Evolutionary conservation across 495 filamentous ascomycete species (phyloP).

Genomic region (Clohesyomyces aquaticus): DNA sequence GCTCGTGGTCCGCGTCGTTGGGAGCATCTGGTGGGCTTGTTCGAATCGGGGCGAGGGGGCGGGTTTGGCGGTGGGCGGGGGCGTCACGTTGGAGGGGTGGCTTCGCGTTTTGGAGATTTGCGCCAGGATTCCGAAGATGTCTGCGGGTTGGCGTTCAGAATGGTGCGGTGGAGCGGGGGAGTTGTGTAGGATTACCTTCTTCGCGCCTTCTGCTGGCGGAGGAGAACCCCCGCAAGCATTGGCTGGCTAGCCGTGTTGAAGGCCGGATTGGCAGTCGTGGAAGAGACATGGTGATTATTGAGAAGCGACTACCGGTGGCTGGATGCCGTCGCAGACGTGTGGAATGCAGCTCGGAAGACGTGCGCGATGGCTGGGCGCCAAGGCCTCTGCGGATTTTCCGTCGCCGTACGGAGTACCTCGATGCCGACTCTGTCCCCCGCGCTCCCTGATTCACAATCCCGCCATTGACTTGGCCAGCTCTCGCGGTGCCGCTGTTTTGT

Average conservation of each 20-base stretch:
- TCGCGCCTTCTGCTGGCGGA: neutral
- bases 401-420: no score
- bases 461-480: neutral
- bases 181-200: neutral
- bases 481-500: no score
- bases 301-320: neutral
- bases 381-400: neutral
- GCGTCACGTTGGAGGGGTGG: neutral
- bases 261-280: neutral
- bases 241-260: neutral
- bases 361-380: neutral
- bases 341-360: neutral
- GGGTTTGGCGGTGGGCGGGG: neutral
- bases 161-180: no score
- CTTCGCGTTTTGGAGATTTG: neutral
- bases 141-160: no score
- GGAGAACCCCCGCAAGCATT: constrained; percentile 3
- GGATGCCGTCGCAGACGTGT: neutral
- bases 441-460: neutral
- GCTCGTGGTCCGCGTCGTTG: neutral
- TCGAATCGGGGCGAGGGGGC: neutral
- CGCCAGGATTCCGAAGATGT: neutral
- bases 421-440: neutral
- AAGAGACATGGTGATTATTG: constrained; percentile 8
- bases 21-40: neutral